Conservation (phyloP, 768 basidiomycete genomes). For the Sarcomyxa edulis region DNA sequence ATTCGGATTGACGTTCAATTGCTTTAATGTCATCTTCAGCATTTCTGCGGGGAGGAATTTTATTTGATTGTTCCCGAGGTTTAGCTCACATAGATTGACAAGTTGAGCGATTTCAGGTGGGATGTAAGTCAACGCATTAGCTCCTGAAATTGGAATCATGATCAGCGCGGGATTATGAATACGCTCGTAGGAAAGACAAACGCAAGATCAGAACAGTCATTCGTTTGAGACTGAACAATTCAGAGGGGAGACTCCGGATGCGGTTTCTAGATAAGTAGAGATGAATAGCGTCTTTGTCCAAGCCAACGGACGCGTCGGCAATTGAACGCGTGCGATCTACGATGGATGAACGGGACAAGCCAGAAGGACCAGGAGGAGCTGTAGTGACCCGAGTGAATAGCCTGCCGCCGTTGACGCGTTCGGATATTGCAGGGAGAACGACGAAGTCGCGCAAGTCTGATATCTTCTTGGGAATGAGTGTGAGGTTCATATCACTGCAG, state of each 20-base stretch:
- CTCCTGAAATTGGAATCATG: constrained; percentile 35
- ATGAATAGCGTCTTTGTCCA: constrained; percentile 45
- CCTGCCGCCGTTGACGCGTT: constrained; percentile 19
- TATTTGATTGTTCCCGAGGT: constrained; percentile 55
- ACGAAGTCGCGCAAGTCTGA: constrained; percentile 41
- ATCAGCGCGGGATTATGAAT: constrained; percentile 1
- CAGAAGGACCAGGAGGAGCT: constrained; percentile 21
- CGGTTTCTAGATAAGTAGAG: constrained; percentile 52
- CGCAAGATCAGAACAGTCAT: constrained; percentile 61
- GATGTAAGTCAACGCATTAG: constrained; percentile 48
- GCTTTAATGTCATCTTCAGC: constrained; percentile 45
- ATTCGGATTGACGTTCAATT: constrained; percentile 50
- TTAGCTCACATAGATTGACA: constrained; percentile 50
- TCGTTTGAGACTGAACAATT: constrained; percentile 51
- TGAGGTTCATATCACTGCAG: constrained; percentile 34
- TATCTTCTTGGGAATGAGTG: constrained; percentile 43
- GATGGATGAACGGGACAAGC: constrained; percentile 19
- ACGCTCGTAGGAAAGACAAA: constrained; percentile 27
- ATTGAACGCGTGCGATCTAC: constrained; percentile 25
- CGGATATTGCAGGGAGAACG: constrained; percentile 30
- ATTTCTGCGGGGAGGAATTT: constrained; percentile 63
- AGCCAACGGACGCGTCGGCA: constrained; percentile 26
- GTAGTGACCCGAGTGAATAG: constrained; percentile 27
- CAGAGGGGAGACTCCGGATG: constrained; percentile 48
- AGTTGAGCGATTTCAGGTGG: constrained; percentile 61